Base-by-base conservation (phyloP, 306 rosid genomes). In the Carpinus fangiana region DNA sequence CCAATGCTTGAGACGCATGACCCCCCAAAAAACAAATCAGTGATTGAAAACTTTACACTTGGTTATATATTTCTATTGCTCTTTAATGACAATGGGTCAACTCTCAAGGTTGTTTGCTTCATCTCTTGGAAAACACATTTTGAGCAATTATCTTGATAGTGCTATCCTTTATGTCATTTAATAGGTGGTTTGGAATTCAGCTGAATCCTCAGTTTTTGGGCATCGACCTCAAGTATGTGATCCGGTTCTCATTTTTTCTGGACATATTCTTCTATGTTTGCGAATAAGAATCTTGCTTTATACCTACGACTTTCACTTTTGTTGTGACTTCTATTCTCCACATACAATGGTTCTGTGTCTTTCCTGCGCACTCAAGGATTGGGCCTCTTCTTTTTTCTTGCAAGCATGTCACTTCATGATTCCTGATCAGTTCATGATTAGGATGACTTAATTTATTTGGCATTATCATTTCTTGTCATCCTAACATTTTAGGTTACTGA, bases 141-240 rank as follows among this genome's bases (percentile, higher is more conserved):
- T 81, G 21, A 36, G 70, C 79, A 73, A 67, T 81, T 75, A 38
- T 41, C 56, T 78, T 79, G 38, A 71, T 47, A 52, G 48, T 74
- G 74, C 56, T 73, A 76, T 66, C 62, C 61, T 78, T 55, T 71
- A 57, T 78, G 50, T 72, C 51, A 79, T 83, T 82, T 75, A 52
- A 61, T 81, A 96, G 99, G 99, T 93, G 99, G 98, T 86, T 93
- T 84, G 99, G 98, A 47, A 90, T 91, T 73, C 98, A 96, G 91
- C 87, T 96, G 81, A 96, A 96, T 86, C 97, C 99, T 77, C 96
- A 86, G 43, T 90, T 91, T 86, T 72, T 93, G 90, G 87, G 94
- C 72, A 91, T 96, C 72, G 99, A 96, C 85, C 97, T 96, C 89
- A 96, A 96, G 99, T 93, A 90, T 82, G 99, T 84, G 82, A 87